These are phyloP conservation scores for Thelonectria olida DNA, from an alignment of 2,329 filamentous ascomycete species.

Conservation along the genomic window DNA sequence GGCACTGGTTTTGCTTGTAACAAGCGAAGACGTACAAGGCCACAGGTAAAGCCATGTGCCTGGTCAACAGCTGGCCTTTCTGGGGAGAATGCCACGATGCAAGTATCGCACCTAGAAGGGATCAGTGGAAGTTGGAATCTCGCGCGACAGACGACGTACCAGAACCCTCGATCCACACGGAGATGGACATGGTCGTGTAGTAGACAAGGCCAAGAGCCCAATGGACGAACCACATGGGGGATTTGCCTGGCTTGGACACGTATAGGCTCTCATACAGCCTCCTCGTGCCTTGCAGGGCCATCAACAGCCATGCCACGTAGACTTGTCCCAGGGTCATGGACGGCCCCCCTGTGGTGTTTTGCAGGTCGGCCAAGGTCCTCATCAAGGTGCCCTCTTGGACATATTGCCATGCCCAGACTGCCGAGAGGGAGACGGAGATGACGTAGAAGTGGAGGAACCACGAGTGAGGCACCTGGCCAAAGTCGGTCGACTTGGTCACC, in stretches of 20 bases:
- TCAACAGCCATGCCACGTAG: conserved; percentile 73
- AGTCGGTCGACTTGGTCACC: conserved; percentile 43
- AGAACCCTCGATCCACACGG: conserved; percentile 86
- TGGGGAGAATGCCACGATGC: conserved; percentile 42
- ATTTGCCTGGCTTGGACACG: conserved; percentile 69
- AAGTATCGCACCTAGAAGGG: conserved; percentile 44
- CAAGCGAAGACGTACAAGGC: conserved; percentile 76
- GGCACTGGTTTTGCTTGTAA: conserved; percentile 77
- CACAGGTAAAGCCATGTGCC: conserved; percentile 54
- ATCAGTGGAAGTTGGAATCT: conserved; percentile 17
- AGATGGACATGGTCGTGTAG: conserved; percentile 77
- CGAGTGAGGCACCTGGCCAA: conserved; percentile 77
- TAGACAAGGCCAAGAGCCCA: conserved; percentile 83
- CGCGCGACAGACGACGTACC: conserved; percentile 54
- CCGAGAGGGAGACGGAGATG: conserved; percentile 72
- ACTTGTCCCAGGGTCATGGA: conserved; percentile 70
- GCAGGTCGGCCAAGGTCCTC: conserved; percentile 53
- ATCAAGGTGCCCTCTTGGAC: conserved; percentile 63
- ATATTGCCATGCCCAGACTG: conserved; percentile 79
- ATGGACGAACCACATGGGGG: conserved; percentile 86
- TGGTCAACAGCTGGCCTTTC: conserved; percentile 31
- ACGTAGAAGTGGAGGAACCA: conserved; percentile 94
- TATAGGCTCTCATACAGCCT: conserved; percentile 79
- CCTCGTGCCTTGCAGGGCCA: conserved; percentile 78
- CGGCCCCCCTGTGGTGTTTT: conserved; percentile 34